A percentile compares a stretch with the other conserved stretches of the same genome.
Conservation (phyloP, 345 rosid species). For the Populus alba region DNA sequence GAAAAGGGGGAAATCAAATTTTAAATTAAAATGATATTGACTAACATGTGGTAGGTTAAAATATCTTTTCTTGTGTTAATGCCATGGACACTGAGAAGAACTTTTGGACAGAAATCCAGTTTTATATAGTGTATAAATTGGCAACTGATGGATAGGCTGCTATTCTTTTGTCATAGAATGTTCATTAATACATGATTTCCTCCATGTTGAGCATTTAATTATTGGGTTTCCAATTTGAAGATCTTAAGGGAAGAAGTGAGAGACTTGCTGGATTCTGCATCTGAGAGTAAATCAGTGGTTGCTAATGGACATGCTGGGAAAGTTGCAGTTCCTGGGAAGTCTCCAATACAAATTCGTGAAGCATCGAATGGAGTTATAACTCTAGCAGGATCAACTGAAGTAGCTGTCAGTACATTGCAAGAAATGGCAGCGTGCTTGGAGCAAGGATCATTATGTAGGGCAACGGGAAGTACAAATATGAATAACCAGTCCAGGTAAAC, state of each 20-base stretch:
- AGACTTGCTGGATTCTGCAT: constrained; percentile 73
- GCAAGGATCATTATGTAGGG: constrained; percentile 85
- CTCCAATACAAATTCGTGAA: constrained; percentile 93
- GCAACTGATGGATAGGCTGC: not conserved
- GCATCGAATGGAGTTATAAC: constrained; percentile 88
- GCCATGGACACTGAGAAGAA: not conserved
- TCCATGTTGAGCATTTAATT: no score
- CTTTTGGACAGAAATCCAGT: not conserved
- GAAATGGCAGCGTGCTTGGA: constrained; percentile 94
- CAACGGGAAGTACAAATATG: constrained; percentile 98
- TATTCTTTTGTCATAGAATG: not conserved
- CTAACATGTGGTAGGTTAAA: not conserved
- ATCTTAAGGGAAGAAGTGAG: constrained; percentile 93
- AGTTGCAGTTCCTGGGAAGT: constrained; percentile 59
- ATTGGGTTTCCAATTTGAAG: constrained; percentile 40
- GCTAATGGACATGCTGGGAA: constrained; percentile 50
- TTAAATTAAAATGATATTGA: not conserved
- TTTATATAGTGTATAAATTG: not conserved
- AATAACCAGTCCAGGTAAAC: constrained; percentile 88
- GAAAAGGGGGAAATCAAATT: not conserved
- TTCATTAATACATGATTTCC: no score
- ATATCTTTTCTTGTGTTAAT: not conserved
- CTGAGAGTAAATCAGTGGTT: constrained; percentile 50
- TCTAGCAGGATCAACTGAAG: constrained; percentile 90
- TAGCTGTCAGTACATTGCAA: constrained; percentile 60